Conservation (phyloP, 192 early-diverging fungal species). For the Martensiomyces pterosporus region DNA sequence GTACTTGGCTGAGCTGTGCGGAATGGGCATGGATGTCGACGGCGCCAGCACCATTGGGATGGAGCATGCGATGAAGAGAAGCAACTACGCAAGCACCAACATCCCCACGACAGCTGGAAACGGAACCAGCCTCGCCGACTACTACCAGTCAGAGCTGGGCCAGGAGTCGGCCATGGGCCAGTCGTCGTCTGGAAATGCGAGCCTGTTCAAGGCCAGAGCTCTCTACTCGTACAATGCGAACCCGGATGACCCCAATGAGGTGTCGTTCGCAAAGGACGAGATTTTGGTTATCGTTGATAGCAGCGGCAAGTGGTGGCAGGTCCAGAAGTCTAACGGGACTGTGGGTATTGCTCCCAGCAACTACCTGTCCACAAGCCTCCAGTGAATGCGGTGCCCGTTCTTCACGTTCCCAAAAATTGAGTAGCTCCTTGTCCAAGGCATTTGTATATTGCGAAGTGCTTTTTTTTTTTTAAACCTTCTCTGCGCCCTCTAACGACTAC, state of each 20-base stretch:
- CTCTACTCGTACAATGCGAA: constrained; percentile 82
- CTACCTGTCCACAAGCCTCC: constrained; percentile 56
- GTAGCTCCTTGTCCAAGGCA: too few species aligned
- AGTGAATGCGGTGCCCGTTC: too few species aligned
- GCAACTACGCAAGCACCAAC: constrained; percentile 41
- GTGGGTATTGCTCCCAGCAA: constrained; percentile 89
- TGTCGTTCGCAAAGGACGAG: constrained; percentile 86
- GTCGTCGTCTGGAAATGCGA: too few species aligned
- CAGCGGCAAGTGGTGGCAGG: constrained; percentile 98
- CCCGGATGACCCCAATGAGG: constrained; percentile 85
- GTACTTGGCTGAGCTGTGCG: constrained; percentile 41
- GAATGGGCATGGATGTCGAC: constrained; percentile 30
- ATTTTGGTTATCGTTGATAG: constrained; percentile 80
- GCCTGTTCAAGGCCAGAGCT: constrained; percentile 60
- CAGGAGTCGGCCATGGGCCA: constrained; percentile 38
- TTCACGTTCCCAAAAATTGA: too few species aligned
- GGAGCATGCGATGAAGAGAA: constrained; percentile 23
- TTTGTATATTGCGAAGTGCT: constrained; percentile 2
- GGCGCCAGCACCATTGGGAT: constrained; percentile 17
- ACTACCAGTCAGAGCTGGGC: constrained; percentile 36
- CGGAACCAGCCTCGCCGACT: constrained; percentile 35
- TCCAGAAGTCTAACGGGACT: constrained; percentile 71
- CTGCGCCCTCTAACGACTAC: constrained; percentile 1
- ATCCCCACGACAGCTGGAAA: constrained; percentile 17
- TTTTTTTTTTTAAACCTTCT: constrained; percentile 2